Evolutionary conservation across 805 yeast species (phyloP), one percentile per base, ranked within the genome.

Genomic region (Candida sphagnicola): DNA sequence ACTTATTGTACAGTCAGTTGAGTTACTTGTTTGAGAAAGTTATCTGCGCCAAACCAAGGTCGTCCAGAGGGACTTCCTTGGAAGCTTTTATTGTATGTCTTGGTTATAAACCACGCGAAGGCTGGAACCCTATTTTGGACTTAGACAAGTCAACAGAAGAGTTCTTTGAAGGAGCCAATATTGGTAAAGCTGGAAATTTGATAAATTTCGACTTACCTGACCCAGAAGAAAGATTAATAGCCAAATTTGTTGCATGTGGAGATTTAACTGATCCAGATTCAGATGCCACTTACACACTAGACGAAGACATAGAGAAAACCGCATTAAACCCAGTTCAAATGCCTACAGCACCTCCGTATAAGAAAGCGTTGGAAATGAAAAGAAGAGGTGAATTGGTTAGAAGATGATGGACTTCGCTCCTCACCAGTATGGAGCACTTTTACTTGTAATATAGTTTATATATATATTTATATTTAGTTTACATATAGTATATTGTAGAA

Each of bases 321-420:
- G 81, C 88, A 42, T 63, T 93, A 43, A 95, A 88, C 48, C 99
- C 99, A 0, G 95, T 93, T 8, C 98, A 93, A 54, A 71, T 80
- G 59, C 99, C 99, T 6, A 90, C 96, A 1, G 93, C 95, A 23
- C 99, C 99, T 1, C 97, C 99, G 1, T 93, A 93, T 62, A 91
- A 91, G 63, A 77, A 78, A 41, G 99, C 98, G 0, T 63, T 93
- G 41, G 95, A 88, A 56, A 68, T 86, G 75, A 88, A 86, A 62
- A 74, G 96, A 53, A 75, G 74, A 41, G 96, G 96, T 4, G 57
- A 56, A 18, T 41, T 57, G 37, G 48, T 41, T 14, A 44, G 58
- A 38, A 40, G 48, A 18, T 43, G 42, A 38, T 21, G 14, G 24
- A 17, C 13, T n/a, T n/a, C n/a, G n/a, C n/a, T n/a, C n/a, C n/a